Evolutionary conservation across 2,329 filamentous ascomycete genomes (phyloP).

Genomic region (Trichoderma sp.): DNA sequence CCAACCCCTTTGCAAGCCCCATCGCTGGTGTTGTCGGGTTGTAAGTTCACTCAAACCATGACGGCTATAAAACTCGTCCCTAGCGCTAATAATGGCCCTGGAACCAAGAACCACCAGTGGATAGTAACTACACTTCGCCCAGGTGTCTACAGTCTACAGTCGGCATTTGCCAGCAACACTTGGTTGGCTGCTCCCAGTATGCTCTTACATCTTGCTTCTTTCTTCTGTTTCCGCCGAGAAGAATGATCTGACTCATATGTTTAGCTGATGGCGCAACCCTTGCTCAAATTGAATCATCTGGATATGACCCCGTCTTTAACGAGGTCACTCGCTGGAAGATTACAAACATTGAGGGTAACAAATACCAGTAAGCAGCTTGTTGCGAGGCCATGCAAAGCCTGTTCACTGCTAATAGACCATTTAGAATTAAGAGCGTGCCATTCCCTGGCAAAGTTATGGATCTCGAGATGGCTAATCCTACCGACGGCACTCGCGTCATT

Average conservation of each 20-base stretch:
- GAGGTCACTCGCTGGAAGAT: conserved; percentile 19
- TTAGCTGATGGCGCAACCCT: no score
- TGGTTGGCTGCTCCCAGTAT: no score
- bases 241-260: no score
- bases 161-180: not conserved
- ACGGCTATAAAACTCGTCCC: not conserved
- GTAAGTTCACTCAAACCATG: not conserved
- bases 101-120: conserved; percentile 12
- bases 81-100: not conserved
- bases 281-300: not conserved
- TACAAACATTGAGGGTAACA: not conserved
- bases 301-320: conserved; percentile 15
- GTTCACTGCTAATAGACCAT: not conserved
- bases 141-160: conserved; percentile 10
- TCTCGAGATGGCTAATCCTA: not conserved
- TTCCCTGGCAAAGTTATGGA: not conserved
- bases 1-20: conserved; percentile 3
- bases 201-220: no score
- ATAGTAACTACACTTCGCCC: conserved; percentile 1
- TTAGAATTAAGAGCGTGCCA: conserved; percentile 9
- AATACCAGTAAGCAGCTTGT: not conserved
- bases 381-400: not conserved
- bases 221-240: no score
- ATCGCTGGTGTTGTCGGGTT: not conserved
- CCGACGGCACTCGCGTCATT: conserved; percentile 11